A percentile compares a stretch with the other conserved stretches of the same genome.
These are phyloP conservation scores for Pezicula carpinea DNA, from an alignment of 2,329 filamentous ascomycete genomes.

Conservation along the genomic window DNA sequence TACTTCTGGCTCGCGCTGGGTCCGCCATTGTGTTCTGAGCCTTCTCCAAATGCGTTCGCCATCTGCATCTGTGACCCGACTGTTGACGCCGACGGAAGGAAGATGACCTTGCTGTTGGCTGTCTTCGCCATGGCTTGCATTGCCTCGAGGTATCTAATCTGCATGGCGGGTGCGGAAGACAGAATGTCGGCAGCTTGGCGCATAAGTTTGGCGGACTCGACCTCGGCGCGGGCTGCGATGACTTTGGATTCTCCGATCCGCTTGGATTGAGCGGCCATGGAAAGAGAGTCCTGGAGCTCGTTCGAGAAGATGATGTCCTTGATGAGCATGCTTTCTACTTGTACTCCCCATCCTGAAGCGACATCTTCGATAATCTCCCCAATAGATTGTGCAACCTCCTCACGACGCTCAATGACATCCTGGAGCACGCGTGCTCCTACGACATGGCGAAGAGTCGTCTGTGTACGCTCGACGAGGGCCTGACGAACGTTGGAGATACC, in stretches of 20 bases:
- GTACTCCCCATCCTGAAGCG: constrained; percentile 87
- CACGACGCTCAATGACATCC: constrained; percentile 96
- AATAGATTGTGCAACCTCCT: constrained; percentile 93
- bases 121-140: constrained; percentile 99
- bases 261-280: constrained; percentile 98
- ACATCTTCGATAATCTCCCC: constrained; percentile 97
- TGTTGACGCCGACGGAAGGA: constrained; percentile 57
- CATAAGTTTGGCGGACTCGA: constrained; percentile 93
- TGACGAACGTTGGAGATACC: constrained; percentile 92
- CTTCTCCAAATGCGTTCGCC: constrained; percentile 48
- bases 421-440: constrained; percentile 93
- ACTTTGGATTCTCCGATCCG: constrained; percentile 98
- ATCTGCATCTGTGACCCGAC: constrained; percentile 56
- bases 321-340: constrained; percentile 97
- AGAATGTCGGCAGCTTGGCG: constrained; percentile 91
- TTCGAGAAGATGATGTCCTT: constrained; percentile 98
- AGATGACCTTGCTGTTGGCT: constrained; percentile 83
- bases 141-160: constrained; percentile 94
- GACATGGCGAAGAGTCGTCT: constrained; percentile 95
- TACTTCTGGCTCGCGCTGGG: constrained; percentile 31
- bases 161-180: constrained; percentile 90
- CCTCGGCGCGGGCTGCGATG: constrained; percentile 93
- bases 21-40: constrained; percentile 44
- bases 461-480: constrained; percentile 95
- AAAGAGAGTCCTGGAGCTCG: constrained; percentile 91